A percentile compares a stretch with the other conserved stretches of the same genome.
These are phyloP conservation scores for Saitozyma sp. DNA, from an alignment of 768 basidiomycete species.

Conservation along the genomic window DNA sequence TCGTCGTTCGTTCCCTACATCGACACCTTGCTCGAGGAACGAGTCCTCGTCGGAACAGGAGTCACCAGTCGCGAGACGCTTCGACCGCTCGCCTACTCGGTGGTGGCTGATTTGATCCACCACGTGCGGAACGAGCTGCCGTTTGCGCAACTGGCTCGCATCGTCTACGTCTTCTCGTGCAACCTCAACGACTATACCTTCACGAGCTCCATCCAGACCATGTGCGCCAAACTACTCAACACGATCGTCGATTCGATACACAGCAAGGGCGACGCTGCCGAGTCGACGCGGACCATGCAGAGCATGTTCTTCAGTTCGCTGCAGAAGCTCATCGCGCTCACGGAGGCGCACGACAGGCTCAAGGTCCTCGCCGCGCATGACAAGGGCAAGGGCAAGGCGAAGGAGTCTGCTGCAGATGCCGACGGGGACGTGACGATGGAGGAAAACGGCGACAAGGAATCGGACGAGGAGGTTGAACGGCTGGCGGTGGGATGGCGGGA, in stretches of 20 bases:
- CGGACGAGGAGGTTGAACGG: constrained; percentile 20
- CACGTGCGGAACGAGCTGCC: constrained; percentile 82
- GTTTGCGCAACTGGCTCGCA: constrained; percentile 69
- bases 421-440: constrained; percentile 8
- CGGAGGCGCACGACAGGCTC: constrained; percentile 51
- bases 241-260: constrained; percentile 80
- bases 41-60: constrained; percentile 79
- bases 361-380: constrained; percentile 41
- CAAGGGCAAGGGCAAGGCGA: constrained; percentile 47
- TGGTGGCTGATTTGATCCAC: constrained; percentile 89
- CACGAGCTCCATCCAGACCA: constrained; percentile 74
- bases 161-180: constrained; percentile 80
- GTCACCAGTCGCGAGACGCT: constrained; percentile 82
- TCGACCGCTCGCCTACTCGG: constrained; percentile 76
- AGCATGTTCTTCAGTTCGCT: constrained; percentile 80
- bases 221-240: constrained; percentile 90
- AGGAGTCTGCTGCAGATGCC: constrained; percentile 44
- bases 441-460: constrained; percentile 7
- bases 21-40: constrained; percentile 87
- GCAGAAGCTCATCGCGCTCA: constrained; percentile 79
- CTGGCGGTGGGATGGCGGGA: constrained; percentile 60
- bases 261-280: constrained; percentile 69
- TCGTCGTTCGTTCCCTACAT: constrained; percentile 76
- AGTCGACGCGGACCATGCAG: constrained; percentile 67
- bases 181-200: constrained; percentile 86